Percentiles rank a stretch among this genome's conserved stretches.
phyloP scores from a whole-genome alignment of 2,329 filamentous ascomycete species.

The Trichoderma endophyticum region DNA sequence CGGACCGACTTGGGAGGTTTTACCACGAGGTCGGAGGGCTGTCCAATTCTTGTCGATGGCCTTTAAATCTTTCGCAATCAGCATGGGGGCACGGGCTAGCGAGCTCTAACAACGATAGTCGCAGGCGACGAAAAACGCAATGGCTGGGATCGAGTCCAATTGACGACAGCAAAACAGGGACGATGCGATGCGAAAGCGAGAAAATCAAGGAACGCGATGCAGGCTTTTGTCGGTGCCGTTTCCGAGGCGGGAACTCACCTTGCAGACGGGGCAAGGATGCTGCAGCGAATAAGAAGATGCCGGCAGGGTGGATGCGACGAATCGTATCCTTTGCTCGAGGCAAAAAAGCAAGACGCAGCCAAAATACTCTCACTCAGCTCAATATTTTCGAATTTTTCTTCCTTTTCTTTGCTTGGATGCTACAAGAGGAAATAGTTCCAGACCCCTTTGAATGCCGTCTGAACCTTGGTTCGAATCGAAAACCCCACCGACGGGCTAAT shows the following conservation, averaged over 20 bases:
- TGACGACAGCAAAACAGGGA: not conserved
- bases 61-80: constrained; percentile 52
- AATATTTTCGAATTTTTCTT: not conserved
- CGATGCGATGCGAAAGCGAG: not conserved
- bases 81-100: constrained; percentile 36
- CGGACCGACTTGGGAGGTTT: constrained; percentile 40
- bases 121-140: not conserved
- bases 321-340: not conserved
- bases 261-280: not conserved
- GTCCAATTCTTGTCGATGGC: constrained; percentile 43
- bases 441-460: not conserved
- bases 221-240: not conserved
- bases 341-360: not conserved
- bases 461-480: constrained; percentile 3
- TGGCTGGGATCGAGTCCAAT: not conserved
- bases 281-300: not conserved
- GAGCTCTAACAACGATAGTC: not conserved
- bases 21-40: constrained; percentile 29
- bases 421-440: not conserved
- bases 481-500: constrained; percentile 2
- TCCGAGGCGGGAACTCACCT: constrained; percentile 1
- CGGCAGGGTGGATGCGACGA: not conserved
- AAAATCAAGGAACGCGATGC: not conserved
- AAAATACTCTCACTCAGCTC: not conserved
- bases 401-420: not conserved